Evolutionary conservation across 257 asterid genomes (phyloP).

Genomic region (Solanum clarkiae): DNA sequence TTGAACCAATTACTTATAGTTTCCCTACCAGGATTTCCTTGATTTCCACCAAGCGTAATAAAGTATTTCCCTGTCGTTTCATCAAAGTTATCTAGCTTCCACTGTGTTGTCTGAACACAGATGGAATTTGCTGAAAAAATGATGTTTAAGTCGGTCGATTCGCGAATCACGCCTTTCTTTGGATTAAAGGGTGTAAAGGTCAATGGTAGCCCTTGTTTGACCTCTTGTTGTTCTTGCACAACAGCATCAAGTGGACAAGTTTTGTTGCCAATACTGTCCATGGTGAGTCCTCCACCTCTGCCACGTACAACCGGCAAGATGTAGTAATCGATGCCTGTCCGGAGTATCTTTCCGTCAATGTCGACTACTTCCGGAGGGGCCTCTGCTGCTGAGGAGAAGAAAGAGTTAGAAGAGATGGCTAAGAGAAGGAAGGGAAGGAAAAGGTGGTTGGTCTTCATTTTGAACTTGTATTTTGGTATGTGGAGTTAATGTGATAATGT

Average conservation of each 20-base stretch:
- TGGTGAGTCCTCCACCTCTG: slow-evolving; percentile 57
- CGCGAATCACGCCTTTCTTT: slow-evolving; percentile 18
- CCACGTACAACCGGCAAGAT: slow-evolving; percentile 40
- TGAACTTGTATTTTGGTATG: neutral
- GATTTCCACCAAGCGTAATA: slow-evolving; percentile 27
- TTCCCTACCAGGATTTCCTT: slow-evolving; percentile 36
- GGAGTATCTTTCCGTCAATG: neutral
- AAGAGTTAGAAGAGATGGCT: neutral
- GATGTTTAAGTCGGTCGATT: slow-evolving; percentile 38
- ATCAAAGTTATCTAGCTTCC: slow-evolving; percentile 24
- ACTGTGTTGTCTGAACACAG: slow-evolving; percentile 28
- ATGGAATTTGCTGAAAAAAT: slow-evolving; percentile 17
- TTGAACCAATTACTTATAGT: slow-evolving; percentile 52
- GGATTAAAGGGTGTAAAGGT: slow-evolving; percentile 27
- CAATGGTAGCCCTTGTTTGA: slow-evolving; percentile 31
- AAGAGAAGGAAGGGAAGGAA: neutral
- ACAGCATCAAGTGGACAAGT: slow-evolving; percentile 40
- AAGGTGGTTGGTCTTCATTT: neutral
- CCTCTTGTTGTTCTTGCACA: slow-evolving; percentile 23
- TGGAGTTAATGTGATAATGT: neutral
- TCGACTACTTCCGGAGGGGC: neutral
- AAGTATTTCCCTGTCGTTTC: slow-evolving; percentile 9
- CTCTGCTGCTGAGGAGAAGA: neutral
- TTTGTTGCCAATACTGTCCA: slow-evolving; percentile 10
- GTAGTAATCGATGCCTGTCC: slow-evolving; percentile 13